Evolutionary conservation across 179 eudicot species (phyloP), one percentile per base, ranked within the genome.

Genomic region (Beta corolliflora): DNA sequence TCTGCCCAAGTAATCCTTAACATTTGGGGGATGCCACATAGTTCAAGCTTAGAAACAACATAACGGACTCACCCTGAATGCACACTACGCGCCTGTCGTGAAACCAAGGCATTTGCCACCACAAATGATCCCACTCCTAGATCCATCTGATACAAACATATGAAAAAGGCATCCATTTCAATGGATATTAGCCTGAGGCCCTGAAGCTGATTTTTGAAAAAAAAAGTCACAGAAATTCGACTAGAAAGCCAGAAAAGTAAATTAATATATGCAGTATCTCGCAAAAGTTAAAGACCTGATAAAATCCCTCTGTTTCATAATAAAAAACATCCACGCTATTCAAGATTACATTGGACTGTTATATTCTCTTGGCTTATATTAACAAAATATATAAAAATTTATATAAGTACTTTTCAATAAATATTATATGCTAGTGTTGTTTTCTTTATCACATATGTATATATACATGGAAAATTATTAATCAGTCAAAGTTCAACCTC

Each of bases 111-210:
- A 90, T 96, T 96, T 55, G 90, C 89, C 61, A 94, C 81, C 44
- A 96, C 97, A 96, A 93, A 96, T 80, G 96, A 91, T 61, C 99
- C 99, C 12, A 96, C 99, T 74, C 99, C 99, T 60, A 94, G 86
- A 87, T 96, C 99, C 99, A 96, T 96, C 99, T 96, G 91, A 77
- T 55, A 61, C 69, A 68, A 71, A 31, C 60, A 73, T 19, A 82
- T 1, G 67, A 53, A 60, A 25, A 29, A 72, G 44, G 13, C 13
- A 44, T 79, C 48, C 80, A 71, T 65, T 69, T 68, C 48, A 18
- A 73, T 13, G 72, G 76, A 72, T 59, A n/a, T 13, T 12, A 81
- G 52, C n/a, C n/a, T n/a, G n/a, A n/a, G n/a, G n/a, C n/a, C 77
- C 68, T 12, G 60, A 64, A 21, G 53, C 15, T 19, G 45, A n/a